phyloP scores from a whole-genome alignment of 2,329 filamentous ascomycete genomes.

The Scedosporium dehoogii region DNA sequence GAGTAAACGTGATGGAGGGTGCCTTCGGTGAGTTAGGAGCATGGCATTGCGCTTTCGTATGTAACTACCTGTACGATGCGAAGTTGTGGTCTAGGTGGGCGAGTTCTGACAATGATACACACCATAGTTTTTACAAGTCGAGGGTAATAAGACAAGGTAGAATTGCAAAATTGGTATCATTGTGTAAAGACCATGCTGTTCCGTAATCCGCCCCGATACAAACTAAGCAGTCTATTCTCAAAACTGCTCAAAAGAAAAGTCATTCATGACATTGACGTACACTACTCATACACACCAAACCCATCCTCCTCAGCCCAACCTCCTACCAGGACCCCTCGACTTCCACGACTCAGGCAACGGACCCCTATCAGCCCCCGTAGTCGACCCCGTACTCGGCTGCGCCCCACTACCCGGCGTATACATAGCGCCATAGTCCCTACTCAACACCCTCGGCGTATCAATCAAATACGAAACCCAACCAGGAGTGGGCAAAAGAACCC shows the following conservation, averaged over 20 bases:
- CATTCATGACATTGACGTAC: background rate
- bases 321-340: constrained; percentile 49
- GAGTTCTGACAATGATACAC: background rate
- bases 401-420: constrained; percentile 9
- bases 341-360: constrained; percentile 56
- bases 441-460: constrained; percentile 22
- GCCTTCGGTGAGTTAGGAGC: too few relatives aligned
- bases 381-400: constrained; percentile 21
- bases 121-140: too few relatives aligned
- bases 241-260: background rate
- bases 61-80: too few relatives aligned
- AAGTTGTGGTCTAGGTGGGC: too few relatives aligned
- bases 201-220: background rate
- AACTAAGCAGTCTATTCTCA: background rate
- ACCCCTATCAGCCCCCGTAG: constrained; percentile 31
- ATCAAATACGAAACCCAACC: constrained; percentile 60
- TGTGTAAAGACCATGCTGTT: background rate
- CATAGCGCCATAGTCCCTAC: constrained; percentile 5
- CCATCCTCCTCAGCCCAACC: constrained; percentile 39
- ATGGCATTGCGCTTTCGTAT: too few relatives aligned
- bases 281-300: background rate
- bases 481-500: constrained; percentile 68
- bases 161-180: background rate
- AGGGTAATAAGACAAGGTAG: background rate
- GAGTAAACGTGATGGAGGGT: too few relatives aligned